Base-by-base conservation (phyloP, 2,329 filamentous ascomycete genomes). In the Neonectria coccinea region DNA sequence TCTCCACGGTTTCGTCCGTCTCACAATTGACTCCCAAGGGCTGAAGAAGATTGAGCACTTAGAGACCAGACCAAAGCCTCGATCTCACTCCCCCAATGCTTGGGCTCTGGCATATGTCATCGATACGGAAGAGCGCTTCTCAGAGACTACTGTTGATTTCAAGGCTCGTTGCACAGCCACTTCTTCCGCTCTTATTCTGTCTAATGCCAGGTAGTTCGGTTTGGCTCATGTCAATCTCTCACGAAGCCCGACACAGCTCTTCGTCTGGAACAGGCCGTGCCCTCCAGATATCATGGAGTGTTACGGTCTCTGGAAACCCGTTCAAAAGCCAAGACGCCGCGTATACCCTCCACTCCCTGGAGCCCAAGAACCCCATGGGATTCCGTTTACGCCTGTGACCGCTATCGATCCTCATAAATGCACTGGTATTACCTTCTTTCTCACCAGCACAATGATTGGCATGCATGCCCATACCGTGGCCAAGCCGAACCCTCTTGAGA, bases 141-240 rank as follows among this genome's bases (percentile, higher is more conserved):
- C 27, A 14, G 29, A 51, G 33, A 51, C 42, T n/a, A 58, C 33
- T 11, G 47, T 58, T n/a, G 56, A 59, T 18, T 59, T 59, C 25
- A 59, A 52, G 45, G 47, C 31, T 31, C 10, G 25, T 18, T 4
- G 18, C 20, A 20, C 10, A 25, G 2, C 4, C 41, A 9, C 9
- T 9, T 20, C 18, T 33, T 33, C 18, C 20, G 5, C n/a, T 20
- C 11, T 11, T 11, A 20, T 6, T 11, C 20, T 44, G 5, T 5
- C 41, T 44, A 44, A 44, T 18, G 5, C 12, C 20, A 12, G 9
- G n/a, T 22, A 59, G 56, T 45, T 25, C 14, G 56, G 36, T 1
- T 47, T 58, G 5, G 56, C 36, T 11, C 47, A 52, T 42, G 8
- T 58, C 45, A 44, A 44, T 20, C 39, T 6, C 3, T 16, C 56